These are phyloP conservation scores for Moricandia moricandioides DNA, from an alignment of 345 rosid genomes.

Conservation along the genomic window DNA sequence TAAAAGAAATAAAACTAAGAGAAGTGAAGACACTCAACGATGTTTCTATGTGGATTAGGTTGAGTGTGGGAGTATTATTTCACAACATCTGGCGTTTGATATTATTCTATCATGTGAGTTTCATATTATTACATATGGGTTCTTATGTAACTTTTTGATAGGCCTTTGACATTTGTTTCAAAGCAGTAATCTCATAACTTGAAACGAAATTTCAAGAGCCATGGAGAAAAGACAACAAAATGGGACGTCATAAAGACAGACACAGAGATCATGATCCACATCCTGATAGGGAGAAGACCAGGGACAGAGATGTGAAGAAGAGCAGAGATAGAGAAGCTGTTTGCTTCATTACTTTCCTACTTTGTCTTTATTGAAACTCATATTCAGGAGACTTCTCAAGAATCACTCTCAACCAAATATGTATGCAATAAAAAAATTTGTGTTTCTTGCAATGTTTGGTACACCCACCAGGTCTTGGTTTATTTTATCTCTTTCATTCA, in stretches of 20 bases:
- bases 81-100: not conserved
- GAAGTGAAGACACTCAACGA: not conserved
- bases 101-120: not conserved
- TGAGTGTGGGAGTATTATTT: too few relatives aligned
- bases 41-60: too few relatives aligned
- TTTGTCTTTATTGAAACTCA: too few relatives aligned
- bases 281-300: conserved; percentile 30
- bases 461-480: too few relatives aligned
- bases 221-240: conserved; percentile 48
- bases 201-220: conserved; percentile 55
- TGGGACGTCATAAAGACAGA: conserved; percentile 37
- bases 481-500: too few relatives aligned
- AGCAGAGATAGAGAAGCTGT: conserved; percentile 26
- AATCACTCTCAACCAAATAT: too few relatives aligned
- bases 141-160: not conserved
- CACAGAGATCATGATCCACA: conserved; percentile 31
- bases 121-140: not conserved
- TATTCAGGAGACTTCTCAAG: too few relatives aligned
- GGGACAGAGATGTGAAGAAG: conserved; percentile 22
- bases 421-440: too few relatives aligned
- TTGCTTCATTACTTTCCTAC: too few relatives aligned
- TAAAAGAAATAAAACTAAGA: not conserved
- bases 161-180: conserved; percentile 5
- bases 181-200: conserved; percentile 44
- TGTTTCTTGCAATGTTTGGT: too few relatives aligned